These are phyloP conservation scores for Phragmites australis DNA, from an alignment of 176 grass and related monocot genomes.

Conservation along the genomic window DNA sequence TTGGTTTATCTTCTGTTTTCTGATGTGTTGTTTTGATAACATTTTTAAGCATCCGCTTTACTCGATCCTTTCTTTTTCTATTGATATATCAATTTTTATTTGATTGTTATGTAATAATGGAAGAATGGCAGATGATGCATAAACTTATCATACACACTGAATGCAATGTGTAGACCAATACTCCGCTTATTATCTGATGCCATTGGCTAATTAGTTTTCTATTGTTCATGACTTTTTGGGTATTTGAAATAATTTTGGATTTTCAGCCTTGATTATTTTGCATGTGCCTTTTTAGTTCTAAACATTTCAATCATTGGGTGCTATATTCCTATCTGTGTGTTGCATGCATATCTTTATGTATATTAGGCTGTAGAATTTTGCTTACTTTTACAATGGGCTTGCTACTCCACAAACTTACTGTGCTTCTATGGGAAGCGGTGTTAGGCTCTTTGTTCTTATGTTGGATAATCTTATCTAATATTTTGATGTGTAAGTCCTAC, in stretches of 20 bases:
- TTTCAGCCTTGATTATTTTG: not conserved
- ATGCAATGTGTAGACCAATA: slow-evolving; percentile 46
- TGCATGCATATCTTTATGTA: not conserved
- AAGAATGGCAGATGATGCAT: slow-evolving; percentile 42
- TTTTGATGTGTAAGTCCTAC: no score
- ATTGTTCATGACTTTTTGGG: not conserved
- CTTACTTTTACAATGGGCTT: not conserved
- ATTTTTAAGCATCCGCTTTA: not conserved
- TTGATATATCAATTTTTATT: not conserved
- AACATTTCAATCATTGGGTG: not conserved
- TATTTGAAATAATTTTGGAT: not conserved
- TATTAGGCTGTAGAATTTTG: not conserved
- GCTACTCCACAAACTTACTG: not conserved
- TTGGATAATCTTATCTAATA: no score
- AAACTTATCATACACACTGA: slow-evolving; percentile 46
- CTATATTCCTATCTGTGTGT: no score
- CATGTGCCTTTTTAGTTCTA: not conserved
- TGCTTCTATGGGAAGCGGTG: not conserved
- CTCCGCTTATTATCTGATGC: slow-evolving; percentile 48
- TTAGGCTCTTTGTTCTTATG: not conserved
- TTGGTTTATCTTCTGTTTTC: not conserved
- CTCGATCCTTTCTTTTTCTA: not conserved
- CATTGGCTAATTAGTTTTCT: not conserved
- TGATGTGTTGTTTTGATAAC: not conserved
- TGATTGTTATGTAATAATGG: not conserved